These are phyloP conservation scores for Antitrichia curtipendula DNA, from an alignment of 225 moss, liverwort and hornwort genomes.

Conservation along the genomic window DNA sequence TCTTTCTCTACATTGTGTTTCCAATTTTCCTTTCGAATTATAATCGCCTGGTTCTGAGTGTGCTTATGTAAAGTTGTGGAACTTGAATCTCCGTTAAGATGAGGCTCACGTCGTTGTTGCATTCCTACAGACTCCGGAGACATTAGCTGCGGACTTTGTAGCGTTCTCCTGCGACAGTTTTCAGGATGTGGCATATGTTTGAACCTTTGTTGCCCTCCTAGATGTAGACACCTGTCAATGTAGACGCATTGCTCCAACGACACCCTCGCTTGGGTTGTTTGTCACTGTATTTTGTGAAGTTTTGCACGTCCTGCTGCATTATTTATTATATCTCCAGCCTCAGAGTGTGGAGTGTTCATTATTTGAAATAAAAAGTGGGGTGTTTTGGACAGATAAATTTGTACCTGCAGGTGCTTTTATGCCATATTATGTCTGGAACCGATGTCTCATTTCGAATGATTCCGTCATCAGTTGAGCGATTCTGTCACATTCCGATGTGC, in stretches of 20 bases:
- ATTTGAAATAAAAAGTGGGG: conserved; percentile 12
- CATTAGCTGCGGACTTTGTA: conserved; percentile 4
- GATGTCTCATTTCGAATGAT: not conserved
- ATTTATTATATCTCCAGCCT: conserved; percentile 12
- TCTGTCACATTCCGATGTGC: not conserved
- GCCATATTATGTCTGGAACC: not conserved
- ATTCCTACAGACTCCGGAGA: conserved; percentile 7
- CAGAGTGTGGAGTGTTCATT: conserved; percentile 8
- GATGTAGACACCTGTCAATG: conserved; percentile 3
- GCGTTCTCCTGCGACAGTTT: conserved; percentile 6
- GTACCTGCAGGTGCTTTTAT: not conserved
- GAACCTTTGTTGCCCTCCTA: conserved; percentile 7
- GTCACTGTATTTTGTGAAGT: conserved; percentile 16
- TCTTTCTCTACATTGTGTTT: not conserved
- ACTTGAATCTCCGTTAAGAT: not conserved
- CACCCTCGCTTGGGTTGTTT: conserved; percentile 19
- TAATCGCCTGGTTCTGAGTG: not conserved
- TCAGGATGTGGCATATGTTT: conserved; percentile 10
- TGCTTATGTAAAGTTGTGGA: not conserved
- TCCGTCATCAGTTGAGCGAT: not conserved
- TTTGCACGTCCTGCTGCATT: conserved; percentile 1
- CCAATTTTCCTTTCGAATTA: not conserved
- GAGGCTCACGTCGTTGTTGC: not conserved
- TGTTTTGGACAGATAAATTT: not conserved
- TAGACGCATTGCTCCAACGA: conserved; percentile 2